Conservation (phyloP, 2,329 filamentous ascomycete genomes). For the Alternaria longipes region DNA sequence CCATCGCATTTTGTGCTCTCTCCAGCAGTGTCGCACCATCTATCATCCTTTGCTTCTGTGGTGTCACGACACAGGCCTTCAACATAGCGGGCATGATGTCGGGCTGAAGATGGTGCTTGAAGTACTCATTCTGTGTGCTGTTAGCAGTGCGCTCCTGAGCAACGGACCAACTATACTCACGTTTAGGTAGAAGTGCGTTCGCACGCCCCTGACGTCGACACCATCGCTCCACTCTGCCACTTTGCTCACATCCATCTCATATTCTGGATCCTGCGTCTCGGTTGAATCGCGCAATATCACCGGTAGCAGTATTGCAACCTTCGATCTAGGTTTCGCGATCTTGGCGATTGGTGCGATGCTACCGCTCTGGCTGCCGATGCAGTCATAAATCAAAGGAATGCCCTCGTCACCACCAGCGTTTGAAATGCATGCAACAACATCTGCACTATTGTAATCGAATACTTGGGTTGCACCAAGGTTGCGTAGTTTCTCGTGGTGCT, state of each 20-base stretch:
- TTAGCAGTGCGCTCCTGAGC: conserved; percentile 5
- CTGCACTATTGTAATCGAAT: conserved; percentile 53
- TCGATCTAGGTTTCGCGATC: conserved; percentile 59
- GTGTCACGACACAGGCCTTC: conserved; percentile 51
- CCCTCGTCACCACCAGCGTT: conserved; percentile 25
- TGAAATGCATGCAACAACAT: conserved; percentile 46
- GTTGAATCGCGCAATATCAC: conserved; percentile 65
- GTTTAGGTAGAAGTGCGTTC: conserved; percentile 64
- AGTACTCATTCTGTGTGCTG: conserved; percentile 60
- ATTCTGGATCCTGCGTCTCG: conserved; percentile 59
- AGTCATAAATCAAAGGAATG: conserved; percentile 41
- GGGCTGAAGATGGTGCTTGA: conserved; percentile 64
- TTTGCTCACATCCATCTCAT: conserved; percentile 62
- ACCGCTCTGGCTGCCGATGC: conserved; percentile 44
- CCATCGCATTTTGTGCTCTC: conserved; percentile 55
- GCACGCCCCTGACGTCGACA: conserved; percentile 63
- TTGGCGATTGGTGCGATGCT: conserved; percentile 54
- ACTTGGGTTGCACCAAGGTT: conserved; percentile 49
- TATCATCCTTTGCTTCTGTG: conserved; percentile 54
- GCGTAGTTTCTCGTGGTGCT: conserved; percentile 52
- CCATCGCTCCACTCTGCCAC: conserved; percentile 62
- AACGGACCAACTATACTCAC: conserved; percentile 44
- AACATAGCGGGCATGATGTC: conserved; percentile 64
- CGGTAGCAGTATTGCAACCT: conserved; percentile 68
- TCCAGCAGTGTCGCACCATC: conserved; percentile 56